These are phyloP conservation scores for Candida krabiensis DNA, from an alignment of 805 yeast genomes.

Conservation along the genomic window DNA sequence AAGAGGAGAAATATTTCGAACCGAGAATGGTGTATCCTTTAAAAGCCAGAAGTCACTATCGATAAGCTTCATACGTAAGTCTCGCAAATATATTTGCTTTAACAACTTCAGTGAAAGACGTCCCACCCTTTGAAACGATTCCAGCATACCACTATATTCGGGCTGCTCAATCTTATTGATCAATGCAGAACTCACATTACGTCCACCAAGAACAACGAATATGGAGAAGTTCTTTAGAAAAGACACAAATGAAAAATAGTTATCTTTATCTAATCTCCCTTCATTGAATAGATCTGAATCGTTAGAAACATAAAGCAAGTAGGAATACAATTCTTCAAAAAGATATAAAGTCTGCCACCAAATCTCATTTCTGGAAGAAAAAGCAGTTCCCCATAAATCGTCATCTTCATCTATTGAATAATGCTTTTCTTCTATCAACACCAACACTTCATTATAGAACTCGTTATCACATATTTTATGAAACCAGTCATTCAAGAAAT, in stretches of 20 bases:
- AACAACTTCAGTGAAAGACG: slow-evolving; percentile 49
- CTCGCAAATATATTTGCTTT: slow-evolving; percentile 64
- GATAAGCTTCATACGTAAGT: slow-evolving; percentile 58
- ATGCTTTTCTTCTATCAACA: slow-evolving; percentile 17
- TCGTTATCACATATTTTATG: slow-evolving; percentile 17
- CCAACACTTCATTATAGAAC: slow-evolving; percentile 18
- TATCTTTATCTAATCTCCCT: slow-evolving; percentile 40
- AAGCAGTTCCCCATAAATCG: slow-evolving; percentile 17
- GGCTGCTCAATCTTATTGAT: slow-evolving; percentile 8
- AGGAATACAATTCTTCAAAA: slow-evolving; percentile 63
- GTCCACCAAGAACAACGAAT: slow-evolving; percentile 31
- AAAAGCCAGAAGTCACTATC: slow-evolving; percentile 56
- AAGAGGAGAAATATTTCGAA: slow-evolving; percentile 19
- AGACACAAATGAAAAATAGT: slow-evolving; percentile 40
- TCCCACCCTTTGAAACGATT: slow-evolving; percentile 16
- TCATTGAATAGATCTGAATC: slow-evolving; percentile 57
- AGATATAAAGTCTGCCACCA: slow-evolving; percentile 44
- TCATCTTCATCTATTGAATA: slow-evolving; percentile 11
- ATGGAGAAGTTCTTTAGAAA: slow-evolving; percentile 54
- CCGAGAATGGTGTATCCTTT: slow-evolving; percentile 14
- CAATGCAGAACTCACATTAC: slow-evolving; percentile 11
- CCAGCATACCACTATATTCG: slow-evolving; percentile 10
- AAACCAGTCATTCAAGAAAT: slow-evolving; percentile 22
- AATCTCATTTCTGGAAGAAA: slow-evolving; percentile 12
- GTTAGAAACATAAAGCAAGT: slow-evolving; percentile 64